phyloP scores from a whole-genome alignment of 345 rosid genomes.

The Passiflora organensis region DNA sequence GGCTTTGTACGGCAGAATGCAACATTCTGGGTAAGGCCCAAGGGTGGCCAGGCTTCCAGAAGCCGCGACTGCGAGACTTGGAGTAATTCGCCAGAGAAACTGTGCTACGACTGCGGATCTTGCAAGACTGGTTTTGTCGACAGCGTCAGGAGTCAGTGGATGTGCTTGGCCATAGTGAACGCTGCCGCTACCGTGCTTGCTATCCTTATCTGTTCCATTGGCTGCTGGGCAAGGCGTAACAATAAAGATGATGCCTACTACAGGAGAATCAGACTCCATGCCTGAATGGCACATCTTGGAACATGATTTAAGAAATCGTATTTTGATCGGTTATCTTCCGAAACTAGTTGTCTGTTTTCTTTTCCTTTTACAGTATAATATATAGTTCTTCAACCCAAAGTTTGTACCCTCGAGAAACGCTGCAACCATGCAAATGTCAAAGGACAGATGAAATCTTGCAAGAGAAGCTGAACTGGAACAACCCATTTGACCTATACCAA shows the following conservation, averaged over 20 bases:
- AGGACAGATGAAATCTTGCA: too few species aligned
- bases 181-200: conserved; percentile 16
- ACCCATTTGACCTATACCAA: too few species aligned
- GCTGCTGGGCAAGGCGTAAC: conserved; percentile 29
- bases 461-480: too few species aligned
- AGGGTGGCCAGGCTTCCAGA: neutral
- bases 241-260: neutral
- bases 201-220: conserved; percentile 15
- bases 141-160: conserved; percentile 35
- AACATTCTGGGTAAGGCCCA: conserved; percentile 14
- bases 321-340: too few species aligned
- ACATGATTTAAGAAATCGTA: too few species aligned
- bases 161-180: conserved; percentile 15
- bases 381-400: too few species aligned
- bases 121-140: conserved; percentile 39
- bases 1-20: conserved; percentile 12
- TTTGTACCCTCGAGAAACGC: too few species aligned
- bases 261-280: too few species aligned
- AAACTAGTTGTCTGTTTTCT: too few species aligned
- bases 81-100: conserved; percentile 27
- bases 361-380: too few species aligned
- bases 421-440: too few species aligned
- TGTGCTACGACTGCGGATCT: conserved; percentile 42
- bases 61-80: conserved; percentile 29
- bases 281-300: too few species aligned